Conservation (phyloP, 1,284 basidiomycete species). For the Sanghuangporus weigelae region DNA sequence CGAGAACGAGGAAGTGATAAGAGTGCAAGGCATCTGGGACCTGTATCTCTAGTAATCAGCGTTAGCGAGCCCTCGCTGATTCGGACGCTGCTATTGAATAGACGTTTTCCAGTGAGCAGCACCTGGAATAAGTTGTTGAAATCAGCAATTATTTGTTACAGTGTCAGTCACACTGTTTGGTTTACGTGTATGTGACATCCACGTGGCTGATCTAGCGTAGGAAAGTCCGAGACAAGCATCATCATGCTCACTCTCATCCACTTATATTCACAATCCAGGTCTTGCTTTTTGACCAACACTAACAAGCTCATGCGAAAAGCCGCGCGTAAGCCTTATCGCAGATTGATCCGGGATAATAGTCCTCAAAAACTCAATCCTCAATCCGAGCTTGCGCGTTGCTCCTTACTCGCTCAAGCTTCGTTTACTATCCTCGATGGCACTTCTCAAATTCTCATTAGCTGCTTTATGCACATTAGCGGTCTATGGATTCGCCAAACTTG, state of each 20-base stretch:
- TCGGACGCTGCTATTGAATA: no score
- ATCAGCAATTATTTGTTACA: neutral
- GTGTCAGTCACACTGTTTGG: neutral
- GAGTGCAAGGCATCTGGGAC: no score
- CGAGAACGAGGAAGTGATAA: no score
- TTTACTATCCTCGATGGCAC: neutral
- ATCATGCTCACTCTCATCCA: neutral
- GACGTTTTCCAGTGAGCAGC: no score
- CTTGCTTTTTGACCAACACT: neutral
- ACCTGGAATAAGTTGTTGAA: neutral
- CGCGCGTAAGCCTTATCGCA: neutral
- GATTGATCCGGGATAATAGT: neutral
- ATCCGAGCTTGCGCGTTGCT: neutral
- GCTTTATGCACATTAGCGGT: neutral
- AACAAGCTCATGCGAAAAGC: neutral
- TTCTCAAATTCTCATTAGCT: slow-evolving; percentile 1
- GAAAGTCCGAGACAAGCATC: neutral
- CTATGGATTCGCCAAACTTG: neutral
- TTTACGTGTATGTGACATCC: neutral
- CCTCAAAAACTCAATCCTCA: neutral
- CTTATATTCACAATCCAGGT: neutral
- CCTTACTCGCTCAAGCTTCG: neutral
- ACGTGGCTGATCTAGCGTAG: neutral
- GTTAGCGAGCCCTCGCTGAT: no score
- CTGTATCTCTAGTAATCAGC: no score